These are phyloP conservation scores for Parietaria judaica DNA, from an alignment of 306 rosid genomes.

Conservation along the genomic window DNA sequence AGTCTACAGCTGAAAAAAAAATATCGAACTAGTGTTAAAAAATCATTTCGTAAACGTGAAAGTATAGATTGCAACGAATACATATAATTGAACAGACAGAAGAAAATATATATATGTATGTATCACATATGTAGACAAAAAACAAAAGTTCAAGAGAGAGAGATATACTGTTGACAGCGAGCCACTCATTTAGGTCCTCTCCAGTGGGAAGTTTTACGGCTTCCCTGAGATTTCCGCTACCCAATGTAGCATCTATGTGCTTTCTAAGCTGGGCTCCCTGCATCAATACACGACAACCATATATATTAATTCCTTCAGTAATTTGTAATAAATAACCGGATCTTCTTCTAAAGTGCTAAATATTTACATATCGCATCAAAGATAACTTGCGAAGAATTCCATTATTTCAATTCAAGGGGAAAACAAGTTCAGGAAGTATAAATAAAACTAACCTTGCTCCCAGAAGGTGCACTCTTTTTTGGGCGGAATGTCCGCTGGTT, in stretches of 20 bases:
- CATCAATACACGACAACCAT: conserved; percentile 15
- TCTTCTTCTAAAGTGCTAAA: no score
- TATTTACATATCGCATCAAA: neutral
- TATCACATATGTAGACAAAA: neutral
- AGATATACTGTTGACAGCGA: conserved; percentile 85
- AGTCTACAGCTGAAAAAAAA: conserved; percentile 78
- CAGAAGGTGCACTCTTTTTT: conserved; percentile 92
- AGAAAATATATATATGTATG: neutral
- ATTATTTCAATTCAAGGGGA: neutral
- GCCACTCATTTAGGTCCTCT: conserved; percentile 99
- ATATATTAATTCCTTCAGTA: no score
- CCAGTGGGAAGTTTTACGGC: conserved; percentile 99
- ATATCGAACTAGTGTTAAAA: neutral
- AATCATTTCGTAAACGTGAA: no score
- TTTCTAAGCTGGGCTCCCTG: conserved; percentile 98
- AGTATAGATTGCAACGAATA: no score
- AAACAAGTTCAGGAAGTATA: no score
- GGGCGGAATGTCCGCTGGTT: conserved; percentile 98
- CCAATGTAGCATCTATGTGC: conserved; percentile 97
- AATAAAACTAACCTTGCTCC: conserved; percentile 73
- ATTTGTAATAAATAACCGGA: no score
- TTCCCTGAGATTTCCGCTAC: conserved; percentile 96
- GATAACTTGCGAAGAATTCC: neutral
- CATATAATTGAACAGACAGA: no score
- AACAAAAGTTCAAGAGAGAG: conserved; percentile 22